Conservation (phyloP, 257 asterid species). For the Nicotiana undulata region DNA sequence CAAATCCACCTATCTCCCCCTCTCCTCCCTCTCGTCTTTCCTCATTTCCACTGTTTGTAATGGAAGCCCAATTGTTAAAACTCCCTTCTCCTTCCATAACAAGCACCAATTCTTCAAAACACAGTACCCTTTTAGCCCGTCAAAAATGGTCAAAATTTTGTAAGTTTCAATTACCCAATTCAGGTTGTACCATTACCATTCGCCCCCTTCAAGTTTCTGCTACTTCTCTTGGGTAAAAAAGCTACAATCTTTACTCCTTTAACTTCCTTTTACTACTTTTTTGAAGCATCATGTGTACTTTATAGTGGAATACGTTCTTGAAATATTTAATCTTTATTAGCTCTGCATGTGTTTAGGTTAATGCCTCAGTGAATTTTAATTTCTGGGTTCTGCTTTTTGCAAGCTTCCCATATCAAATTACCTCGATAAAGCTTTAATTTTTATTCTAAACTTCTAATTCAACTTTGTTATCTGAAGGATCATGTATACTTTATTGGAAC, state of each 20-base stretch:
- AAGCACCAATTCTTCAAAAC: constrained; percentile 17
- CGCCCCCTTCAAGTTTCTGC: constrained; percentile 40
- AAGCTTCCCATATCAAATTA: not conserved
- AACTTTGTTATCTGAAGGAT: not conserved
- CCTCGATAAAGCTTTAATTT: not conserved
- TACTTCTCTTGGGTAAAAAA: constrained; percentile 36
- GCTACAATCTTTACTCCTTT: not conserved
- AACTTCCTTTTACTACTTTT: not conserved
- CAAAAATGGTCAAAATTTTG: constrained; percentile 14
- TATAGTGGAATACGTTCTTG: not conserved
- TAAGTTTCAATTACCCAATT: constrained; percentile 16
- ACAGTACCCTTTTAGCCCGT: constrained; percentile 5
- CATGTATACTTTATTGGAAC: not conserved
- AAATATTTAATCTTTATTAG: not conserved
- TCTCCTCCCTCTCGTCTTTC: not conserved
- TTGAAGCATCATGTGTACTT: not conserved
- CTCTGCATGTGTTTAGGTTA: not conserved
- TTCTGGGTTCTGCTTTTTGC: not conserved
- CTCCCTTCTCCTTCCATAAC: constrained; percentile 25
- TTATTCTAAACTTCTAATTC: not conserved
- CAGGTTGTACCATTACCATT: constrained; percentile 18
- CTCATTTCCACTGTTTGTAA: not conserved
- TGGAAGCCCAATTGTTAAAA: constrained; percentile 51
- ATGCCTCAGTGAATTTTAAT: not conserved
- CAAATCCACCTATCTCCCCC: not conserved